A percentile compares a stretch with the other conserved stretches of the same genome.
Conservation (phyloP, 225 moss, liverwort and hornwort species). For the Marchantia paleacea region DNA sequence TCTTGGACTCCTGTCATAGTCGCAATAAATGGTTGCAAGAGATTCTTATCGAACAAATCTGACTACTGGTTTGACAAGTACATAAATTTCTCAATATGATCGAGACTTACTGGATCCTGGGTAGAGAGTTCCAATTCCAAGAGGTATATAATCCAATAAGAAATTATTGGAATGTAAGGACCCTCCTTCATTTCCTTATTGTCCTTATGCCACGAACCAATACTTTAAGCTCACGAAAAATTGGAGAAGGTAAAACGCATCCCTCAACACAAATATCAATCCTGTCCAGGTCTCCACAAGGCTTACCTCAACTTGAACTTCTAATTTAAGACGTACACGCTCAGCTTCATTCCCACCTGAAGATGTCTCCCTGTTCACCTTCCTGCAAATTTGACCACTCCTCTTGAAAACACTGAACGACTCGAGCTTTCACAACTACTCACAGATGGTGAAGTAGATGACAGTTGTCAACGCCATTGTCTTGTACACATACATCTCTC, state of each 20-base stretch:
- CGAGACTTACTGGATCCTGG: no score
- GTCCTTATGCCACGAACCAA: background rate
- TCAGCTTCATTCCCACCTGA: conserved; percentile 79
- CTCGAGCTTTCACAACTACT: no score
- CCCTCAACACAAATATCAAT: background rate
- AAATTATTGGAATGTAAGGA: no score
- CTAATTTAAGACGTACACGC: conserved; percentile 80
- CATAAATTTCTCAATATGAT: no score
- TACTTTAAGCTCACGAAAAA: background rate
- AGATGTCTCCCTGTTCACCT: conserved; percentile 89
- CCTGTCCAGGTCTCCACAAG: background rate
- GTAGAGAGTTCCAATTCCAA: no score
- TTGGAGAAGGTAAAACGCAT: background rate
- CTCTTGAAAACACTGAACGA: background rate
- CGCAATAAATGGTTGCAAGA: no score
- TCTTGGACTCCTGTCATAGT: no score
- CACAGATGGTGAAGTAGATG: no score
- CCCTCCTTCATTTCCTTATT: background rate
- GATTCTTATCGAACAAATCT: no score
- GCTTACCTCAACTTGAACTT: conserved; percentile 72
- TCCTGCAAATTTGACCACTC: conserved; percentile 37
- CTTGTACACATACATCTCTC: background rate
- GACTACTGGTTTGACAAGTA: no score
- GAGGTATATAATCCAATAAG: no score
- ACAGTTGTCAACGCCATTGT: background rate